A percentile compares a stretch with the other conserved stretches of the same genome.
These are phyloP conservation scores for Scheffersomyces lignosus DNA, from an alignment of 805 yeast species.

Conservation along the genomic window DNA sequence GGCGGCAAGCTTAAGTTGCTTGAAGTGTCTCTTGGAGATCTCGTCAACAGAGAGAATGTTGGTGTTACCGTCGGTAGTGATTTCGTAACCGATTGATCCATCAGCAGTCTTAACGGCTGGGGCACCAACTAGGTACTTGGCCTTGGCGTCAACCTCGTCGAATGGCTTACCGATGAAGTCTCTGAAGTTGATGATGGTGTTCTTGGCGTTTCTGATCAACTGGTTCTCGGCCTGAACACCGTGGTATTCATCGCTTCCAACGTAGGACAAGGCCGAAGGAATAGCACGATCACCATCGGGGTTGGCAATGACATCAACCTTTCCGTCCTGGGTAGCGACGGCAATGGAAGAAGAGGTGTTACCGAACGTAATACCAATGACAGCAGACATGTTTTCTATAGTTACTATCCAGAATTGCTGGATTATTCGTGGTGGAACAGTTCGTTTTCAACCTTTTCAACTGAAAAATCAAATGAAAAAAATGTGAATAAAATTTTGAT, in stretches of 20 bases:
- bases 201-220: conserved; percentile 82
- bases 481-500: no score
- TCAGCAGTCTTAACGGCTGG: conserved; percentile 51
- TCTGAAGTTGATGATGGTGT: conserved; percentile 88
- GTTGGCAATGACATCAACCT: conserved; percentile 96
- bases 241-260: conserved; percentile 94
- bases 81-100: conserved; percentile 70
- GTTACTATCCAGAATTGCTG: neutral
- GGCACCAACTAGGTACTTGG: conserved; percentile 57
- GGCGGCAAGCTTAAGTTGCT: conserved; percentile 82
- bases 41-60: conserved; percentile 71
- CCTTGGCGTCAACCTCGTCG: conserved; percentile 66
- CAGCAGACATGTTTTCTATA: conserved; percentile 39
- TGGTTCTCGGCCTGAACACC: conserved; percentile 96
- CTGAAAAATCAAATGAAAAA: neutral
- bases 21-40: conserved; percentile 79
- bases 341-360: conserved; percentile 96
- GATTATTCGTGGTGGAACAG: neutral
- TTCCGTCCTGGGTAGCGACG: conserved; percentile 79
- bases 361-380: conserved; percentile 95
- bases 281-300: conserved; percentile 98
- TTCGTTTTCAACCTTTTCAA: neutral
- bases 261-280: conserved; percentile 88
- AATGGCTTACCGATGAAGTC: conserved; percentile 83
- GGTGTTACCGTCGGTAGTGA: conserved; percentile 47